Conservation (phyloP, 176 grass and related monocot species). For the Lolium perenne region DNA sequence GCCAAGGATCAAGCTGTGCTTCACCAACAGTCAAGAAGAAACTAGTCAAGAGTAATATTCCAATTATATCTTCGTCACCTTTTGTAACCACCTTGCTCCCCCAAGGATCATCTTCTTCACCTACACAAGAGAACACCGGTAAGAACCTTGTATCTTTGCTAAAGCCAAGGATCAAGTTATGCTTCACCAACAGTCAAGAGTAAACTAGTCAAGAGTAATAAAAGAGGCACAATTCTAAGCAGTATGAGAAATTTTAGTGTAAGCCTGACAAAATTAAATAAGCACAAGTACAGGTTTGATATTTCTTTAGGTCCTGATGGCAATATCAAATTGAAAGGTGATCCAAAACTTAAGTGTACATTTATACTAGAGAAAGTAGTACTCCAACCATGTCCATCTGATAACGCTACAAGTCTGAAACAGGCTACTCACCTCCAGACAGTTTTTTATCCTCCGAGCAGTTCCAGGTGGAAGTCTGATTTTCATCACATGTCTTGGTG, state of each 20-base stretch:
- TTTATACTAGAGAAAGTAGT: slow-evolving; percentile 12
- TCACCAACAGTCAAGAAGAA: slow-evolving; percentile 18
- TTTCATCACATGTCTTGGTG: slow-evolving; percentile 47
- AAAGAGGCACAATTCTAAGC: not conserved
- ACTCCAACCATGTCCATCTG: not conserved
- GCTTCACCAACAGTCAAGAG: slow-evolving; percentile 16
- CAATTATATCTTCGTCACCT: slow-evolving; percentile 36
- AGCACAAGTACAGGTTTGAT: not conserved
- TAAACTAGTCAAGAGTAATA: slow-evolving; percentile 14
- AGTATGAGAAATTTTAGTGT: slow-evolving; percentile 33
- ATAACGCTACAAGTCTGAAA: slow-evolving; percentile 17
- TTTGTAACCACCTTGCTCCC: slow-evolving; percentile 44
- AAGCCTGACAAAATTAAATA: not conserved
- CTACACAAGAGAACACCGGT: slow-evolving; percentile 25
- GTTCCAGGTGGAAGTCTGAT: slow-evolving; percentile 51
- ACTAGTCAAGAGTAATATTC: slow-evolving; percentile 8
- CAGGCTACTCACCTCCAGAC: slow-evolving; percentile 39
- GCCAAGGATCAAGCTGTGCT: slow-evolving; percentile 7
- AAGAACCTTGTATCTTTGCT: slow-evolving; percentile 29
- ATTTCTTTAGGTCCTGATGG: not conserved
- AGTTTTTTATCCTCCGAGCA: slow-evolving; percentile 39
- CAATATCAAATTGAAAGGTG: slow-evolving; percentile 2
- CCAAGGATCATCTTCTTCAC: slow-evolving; percentile 51
- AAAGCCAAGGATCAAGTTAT: slow-evolving; percentile 17
- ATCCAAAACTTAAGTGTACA: not conserved